Evolutionary conservation across 2,329 filamentous ascomycete species (phyloP), one percentile per base, ranked within the genome.

Genomic region (Monosporascus sp.): DNA sequence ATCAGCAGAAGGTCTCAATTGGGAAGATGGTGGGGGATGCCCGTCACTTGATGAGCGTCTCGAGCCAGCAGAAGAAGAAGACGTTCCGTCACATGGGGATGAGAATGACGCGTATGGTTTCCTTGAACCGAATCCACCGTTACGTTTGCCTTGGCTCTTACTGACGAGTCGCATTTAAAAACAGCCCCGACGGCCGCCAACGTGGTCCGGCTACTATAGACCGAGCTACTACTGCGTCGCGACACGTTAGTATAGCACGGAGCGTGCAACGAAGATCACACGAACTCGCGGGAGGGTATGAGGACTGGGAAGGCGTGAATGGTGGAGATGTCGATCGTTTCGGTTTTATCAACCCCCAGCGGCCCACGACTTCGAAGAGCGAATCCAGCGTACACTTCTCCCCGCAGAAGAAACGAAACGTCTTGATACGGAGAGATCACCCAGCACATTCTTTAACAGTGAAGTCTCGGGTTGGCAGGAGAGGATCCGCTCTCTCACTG

Each of bases 221-320:
- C 60, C 63, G 53, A 63, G 66, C 55, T 64, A 60, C 64, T 69
- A 67, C 57, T 63, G 64, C 61, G 65, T 67, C 59, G 61, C 66
- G 40, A 72, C 76, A 63, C 69, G 74, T 75, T 72, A 74, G 62
- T 50, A 62, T 60, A 47, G 37, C 63, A 50, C 65, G 70, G 55
- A 64, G 66, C 61, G 70, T 71, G 48, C 26, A 14, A 4, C 43
- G 43, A 20, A 20, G 22, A 7, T 24, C 43, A 7, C 73, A 75
- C 55, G 78, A 83, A 62, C 69, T 79, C 41, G 80, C 80, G 15
- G 80, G 82, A 47, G 81, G 82, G 17, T 72, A 86, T 20, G 85
- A 88, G 65, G 84, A 88, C 62, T 87, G 83, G 84, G 80, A 86
- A 61, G 81, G 87, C 59, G 72, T 88, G 2, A 72, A 83, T 51